Conservation (phyloP, 2,329 filamentous ascomycete genomes). For the Calonectria fujianensis region DNA sequence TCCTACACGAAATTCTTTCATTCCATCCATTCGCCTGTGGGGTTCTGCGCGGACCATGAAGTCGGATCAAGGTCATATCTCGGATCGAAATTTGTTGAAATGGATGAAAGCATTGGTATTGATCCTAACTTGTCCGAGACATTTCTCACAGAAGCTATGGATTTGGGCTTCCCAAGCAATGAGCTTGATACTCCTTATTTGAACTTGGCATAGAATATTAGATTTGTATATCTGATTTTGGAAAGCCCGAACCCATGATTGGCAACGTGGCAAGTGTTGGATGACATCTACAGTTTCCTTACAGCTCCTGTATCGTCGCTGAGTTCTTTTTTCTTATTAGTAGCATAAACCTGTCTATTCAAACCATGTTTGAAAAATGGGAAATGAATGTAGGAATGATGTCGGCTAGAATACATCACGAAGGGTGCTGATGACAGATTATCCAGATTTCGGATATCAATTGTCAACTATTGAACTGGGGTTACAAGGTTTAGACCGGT, state of each 20-base stretch:
- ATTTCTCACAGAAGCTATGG: not conserved
- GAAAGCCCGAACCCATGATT: not conserved
- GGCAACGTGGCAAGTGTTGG: not conserved
- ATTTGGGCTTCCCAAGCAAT: conserved; percentile 1
- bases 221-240: not conserved
- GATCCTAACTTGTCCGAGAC: not conserved
- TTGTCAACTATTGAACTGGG: too few relatives aligned
- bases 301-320: too few relatives aligned
- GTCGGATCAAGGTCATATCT: not conserved
- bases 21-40: not conserved
- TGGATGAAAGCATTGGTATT: not conserved
- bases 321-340: too few relatives aligned
- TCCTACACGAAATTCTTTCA: not conserved
- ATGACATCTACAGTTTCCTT: not conserved
- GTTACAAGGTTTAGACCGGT: too few relatives aligned
- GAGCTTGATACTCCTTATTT: not conserved
- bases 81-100: not conserved
- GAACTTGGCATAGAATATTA: not conserved
- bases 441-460: too few relatives aligned
- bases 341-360: too few relatives aligned
- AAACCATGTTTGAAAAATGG: too few relatives aligned
- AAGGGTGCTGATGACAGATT: too few relatives aligned
- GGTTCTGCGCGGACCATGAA: not conserved
- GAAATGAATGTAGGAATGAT: too few relatives aligned
- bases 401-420: too few relatives aligned